A percentile compares a stretch with the other conserved stretches of the same genome.
Evolutionary conservation across 352 stramenopile species (phyloP).

Genomic region (Phytophthora sojae): DNA sequence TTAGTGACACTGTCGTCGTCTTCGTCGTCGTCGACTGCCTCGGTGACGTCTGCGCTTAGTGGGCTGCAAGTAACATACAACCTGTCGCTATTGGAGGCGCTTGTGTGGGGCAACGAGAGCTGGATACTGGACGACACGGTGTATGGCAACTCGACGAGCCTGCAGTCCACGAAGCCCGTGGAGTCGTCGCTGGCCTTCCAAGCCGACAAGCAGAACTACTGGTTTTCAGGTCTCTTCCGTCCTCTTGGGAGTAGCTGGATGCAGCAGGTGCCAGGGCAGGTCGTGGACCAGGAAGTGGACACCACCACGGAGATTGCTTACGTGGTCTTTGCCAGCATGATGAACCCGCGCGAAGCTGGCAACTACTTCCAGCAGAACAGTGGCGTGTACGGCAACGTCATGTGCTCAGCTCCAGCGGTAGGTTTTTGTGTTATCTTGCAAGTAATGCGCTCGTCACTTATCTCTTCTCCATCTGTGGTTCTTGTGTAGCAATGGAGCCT

Average conservation of each 20-base stretch:
- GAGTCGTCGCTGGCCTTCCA: slow-evolving; percentile 54
- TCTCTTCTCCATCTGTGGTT: slow-evolving; percentile 9
- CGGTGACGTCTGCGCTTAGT: slow-evolving; percentile 32
- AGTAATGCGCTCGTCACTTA: not conserved
- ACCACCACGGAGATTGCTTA: slow-evolving; percentile 55
- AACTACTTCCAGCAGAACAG: slow-evolving; percentile 75
- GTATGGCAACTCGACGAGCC: slow-evolving; percentile 41
- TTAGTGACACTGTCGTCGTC: slow-evolving; percentile 28
- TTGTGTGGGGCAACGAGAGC: slow-evolving; percentile 78
- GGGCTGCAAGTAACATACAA: slow-evolving; percentile 70
- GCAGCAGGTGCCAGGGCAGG: slow-evolving; percentile 56
- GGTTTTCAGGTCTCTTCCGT: slow-evolving; percentile 70
- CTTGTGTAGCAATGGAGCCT: slow-evolving; percentile 74
- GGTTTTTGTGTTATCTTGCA: not conserved
- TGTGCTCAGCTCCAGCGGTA: slow-evolving; percentile 78
- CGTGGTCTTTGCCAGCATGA: slow-evolving; percentile 60
- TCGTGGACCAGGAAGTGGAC: slow-evolving; percentile 68
- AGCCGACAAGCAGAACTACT: slow-evolving; percentile 54
- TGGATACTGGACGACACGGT: slow-evolving; percentile 53
- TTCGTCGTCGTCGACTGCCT: slow-evolving; percentile 27
- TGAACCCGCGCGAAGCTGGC: slow-evolving; percentile 70
- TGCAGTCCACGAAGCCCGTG: slow-evolving; percentile 48
- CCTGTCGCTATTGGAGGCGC: slow-evolving; percentile 70
- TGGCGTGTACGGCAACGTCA: slow-evolving; percentile 70
- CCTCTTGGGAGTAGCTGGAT: slow-evolving; percentile 64